Percentiles rank a stretch among this genome's conserved stretches.
These are phyloP conservation scores for Pistacia atlantica DNA, from an alignment of 345 rosid genomes.

Conservation along the genomic window DNA sequence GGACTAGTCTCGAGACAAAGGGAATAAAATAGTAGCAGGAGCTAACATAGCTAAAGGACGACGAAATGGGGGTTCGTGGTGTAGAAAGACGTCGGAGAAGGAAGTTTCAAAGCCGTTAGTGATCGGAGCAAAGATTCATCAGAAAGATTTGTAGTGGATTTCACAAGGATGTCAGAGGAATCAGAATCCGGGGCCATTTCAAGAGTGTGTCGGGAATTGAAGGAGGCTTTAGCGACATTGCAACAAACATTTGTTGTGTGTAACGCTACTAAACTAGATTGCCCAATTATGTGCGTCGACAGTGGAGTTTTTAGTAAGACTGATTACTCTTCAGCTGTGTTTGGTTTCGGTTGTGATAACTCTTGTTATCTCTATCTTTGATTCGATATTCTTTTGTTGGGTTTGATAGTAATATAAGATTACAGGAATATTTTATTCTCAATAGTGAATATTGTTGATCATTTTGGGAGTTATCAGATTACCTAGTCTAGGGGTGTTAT, in stretches of 20 bases:
- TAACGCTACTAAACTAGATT: constrained; percentile 83
- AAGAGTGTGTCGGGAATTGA: constrained; percentile 83
- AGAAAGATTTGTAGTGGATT: constrained; percentile 31
- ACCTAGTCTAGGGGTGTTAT: too few relatives aligned
- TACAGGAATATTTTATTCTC: too few relatives aligned
- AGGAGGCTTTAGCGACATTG: constrained; percentile 77
- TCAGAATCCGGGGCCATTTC: constrained; percentile 58
- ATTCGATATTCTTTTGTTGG: too few relatives aligned
- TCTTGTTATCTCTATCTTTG: too few relatives aligned
- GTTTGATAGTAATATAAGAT: too few relatives aligned
- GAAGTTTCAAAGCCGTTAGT: constrained; percentile 44
- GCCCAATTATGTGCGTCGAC: constrained; percentile 91
- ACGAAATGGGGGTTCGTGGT: constrained; percentile 89
- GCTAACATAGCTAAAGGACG: constrained; percentile 67
- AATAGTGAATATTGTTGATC: too few relatives aligned
- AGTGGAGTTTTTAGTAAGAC: constrained; percentile 93
- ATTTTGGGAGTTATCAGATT: too few relatives aligned
- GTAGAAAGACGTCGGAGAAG: constrained; percentile 48
- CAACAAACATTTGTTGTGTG: constrained; percentile 98
- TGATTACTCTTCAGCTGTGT: constrained; percentile 49
- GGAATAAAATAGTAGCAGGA: constrained; percentile 32
- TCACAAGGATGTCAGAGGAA: constrained; percentile 71
- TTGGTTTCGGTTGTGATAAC: too few relatives aligned
- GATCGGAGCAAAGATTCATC: constrained; percentile 41
- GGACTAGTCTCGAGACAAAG: neutral